Conservation (phyloP, 208 protist genomes). For the Acanthamoeba castellanii region DNA sequence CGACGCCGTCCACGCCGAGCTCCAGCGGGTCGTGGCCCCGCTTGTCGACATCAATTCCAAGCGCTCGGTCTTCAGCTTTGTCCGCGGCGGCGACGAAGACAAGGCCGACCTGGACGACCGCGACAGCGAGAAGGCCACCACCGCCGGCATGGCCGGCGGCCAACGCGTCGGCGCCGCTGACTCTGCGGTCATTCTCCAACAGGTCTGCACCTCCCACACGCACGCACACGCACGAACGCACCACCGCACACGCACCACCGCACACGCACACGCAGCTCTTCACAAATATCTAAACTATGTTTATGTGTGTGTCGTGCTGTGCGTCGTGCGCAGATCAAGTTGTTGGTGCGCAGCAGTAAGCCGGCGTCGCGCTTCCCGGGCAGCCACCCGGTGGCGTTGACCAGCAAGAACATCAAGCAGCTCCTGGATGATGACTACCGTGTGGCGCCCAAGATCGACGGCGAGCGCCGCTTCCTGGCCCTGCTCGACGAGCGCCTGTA, state of each 20-base stretch:
- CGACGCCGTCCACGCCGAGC: conserved; percentile 11
- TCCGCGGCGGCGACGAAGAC: background rate
- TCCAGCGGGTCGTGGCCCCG: background rate
- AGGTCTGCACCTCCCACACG: background rate
- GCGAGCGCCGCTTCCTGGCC: conserved; percentile 38
- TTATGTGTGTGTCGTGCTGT: background rate
- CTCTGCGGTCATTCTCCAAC: conserved; percentile 26
- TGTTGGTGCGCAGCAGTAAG: conserved; percentile 24
- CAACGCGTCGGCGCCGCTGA: background rate
- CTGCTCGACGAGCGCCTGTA: conserved; percentile 15
- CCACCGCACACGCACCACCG: too few species aligned
- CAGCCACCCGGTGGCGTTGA: conserved; percentile 14
- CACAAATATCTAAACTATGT: background rate
- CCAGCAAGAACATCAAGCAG: conserved; percentile 52
- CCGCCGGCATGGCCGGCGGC: background rate
- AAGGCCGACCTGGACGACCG: conserved; percentile 15
- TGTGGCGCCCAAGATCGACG: conserved; percentile 57
- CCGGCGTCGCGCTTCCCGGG: conserved; percentile 4
- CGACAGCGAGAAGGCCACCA: background rate
- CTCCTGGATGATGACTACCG: conserved; percentile 42
- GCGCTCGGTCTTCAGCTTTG: background rate
- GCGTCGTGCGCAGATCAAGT: background rate
- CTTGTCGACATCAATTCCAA: background rate
- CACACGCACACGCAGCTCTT: background rate
- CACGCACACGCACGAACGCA: too few species aligned